Base-by-base conservation (phyloP, 73 alveolate genomes). In the Chromera velia region DNA sequence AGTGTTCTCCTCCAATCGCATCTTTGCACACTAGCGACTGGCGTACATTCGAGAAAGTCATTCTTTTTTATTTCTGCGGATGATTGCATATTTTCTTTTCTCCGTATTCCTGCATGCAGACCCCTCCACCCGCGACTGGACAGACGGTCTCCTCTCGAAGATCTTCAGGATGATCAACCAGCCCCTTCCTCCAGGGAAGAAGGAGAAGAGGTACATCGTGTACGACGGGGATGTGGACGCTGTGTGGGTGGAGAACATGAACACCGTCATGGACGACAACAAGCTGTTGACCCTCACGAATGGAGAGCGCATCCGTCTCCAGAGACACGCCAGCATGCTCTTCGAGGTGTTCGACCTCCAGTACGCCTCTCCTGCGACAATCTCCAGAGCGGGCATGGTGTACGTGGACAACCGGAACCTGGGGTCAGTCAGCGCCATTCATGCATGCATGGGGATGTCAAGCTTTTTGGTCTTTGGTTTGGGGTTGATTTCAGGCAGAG, bases 331-430 rank as follows among this genome's bases (percentile, higher is more conserved):
- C 86, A 85, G 93, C 30, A 86, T 94, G 90, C 89, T 88, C 27
- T 88, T 88, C 82, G 93, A 88, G 74, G 93, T 88, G 55, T 83
- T 33, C 63, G 93, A 88, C 70, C 75, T 88, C 64, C 93, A 89
- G 82, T 95, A 93, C 82, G 99, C 99, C 32, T 95, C 99, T n/a
- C 99, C 99, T 6, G 99, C 99, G 40, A 97, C 99, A 24, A 94
- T 97, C 63, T 93, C 98, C 73, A 94, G 99, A 87, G 96, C 98
- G 81, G 99, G 99, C 90, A 97, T 97, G 99, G 96, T 97, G 74
- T 97, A 94, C 82, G 98, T 94, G 4, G 99, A 96, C 75, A 91
- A 94, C 29, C 84, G 84, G 82, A 86, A 90, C 80, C 82, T 85
- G 4, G 91, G 95, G 28, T 1, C 0, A 63, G 72, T 63, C 32